Evolutionary conservation across 2,329 filamentous ascomycete species (phyloP).

Genomic region (Septoria petroselini): DNA sequence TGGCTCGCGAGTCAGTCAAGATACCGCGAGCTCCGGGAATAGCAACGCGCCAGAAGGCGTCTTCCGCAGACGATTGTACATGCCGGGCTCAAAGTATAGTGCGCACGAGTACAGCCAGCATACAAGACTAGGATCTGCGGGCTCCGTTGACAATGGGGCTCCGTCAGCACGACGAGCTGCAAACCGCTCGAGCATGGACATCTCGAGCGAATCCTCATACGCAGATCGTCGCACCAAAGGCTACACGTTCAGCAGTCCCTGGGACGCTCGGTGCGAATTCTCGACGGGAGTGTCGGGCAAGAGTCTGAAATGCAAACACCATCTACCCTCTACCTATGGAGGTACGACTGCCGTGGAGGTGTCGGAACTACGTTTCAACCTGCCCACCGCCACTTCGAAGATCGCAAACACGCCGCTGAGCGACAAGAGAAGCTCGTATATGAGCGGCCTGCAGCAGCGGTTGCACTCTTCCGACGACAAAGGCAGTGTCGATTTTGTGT

Average conservation of each 20-base stretch:
- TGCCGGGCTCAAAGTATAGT: constrained; percentile 45
- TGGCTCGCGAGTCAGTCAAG: constrained; percentile 30
- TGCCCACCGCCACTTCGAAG: constrained; percentile 56
- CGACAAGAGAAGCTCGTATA: constrained; percentile 32
- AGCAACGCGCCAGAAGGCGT: constrained; percentile 35
- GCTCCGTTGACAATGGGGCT: constrained; percentile 10
- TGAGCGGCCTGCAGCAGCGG: constrained; percentile 19
- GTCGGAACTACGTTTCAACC: constrained; percentile 86
- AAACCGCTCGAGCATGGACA: neutral
- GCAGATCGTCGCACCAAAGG: constrained; percentile 53
- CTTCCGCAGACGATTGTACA: constrained; percentile 49
- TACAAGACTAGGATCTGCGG: constrained; percentile 12
- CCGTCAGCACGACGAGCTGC: neutral
- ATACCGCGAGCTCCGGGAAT: constrained; percentile 26
- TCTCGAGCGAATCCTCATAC: constrained; percentile 14
- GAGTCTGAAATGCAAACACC: constrained; percentile 36
- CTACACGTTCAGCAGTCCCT: constrained; percentile 79
- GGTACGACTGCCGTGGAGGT: constrained; percentile 49
- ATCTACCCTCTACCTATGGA: constrained; percentile 35
- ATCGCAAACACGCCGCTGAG: constrained; percentile 30
- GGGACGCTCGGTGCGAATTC: constrained; percentile 86
- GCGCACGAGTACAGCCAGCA: constrained; percentile 43
- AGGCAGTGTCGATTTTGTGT: constrained; percentile 24
- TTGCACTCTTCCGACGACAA: constrained; percentile 19
- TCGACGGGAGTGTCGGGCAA: constrained; percentile 72